A percentile compares a stretch with the other conserved stretches of the same genome.
Conservation (phyloP, 2,329 filamentous ascomycete species). For the Nothophaeocryptopus gaeumannii region DNA sequence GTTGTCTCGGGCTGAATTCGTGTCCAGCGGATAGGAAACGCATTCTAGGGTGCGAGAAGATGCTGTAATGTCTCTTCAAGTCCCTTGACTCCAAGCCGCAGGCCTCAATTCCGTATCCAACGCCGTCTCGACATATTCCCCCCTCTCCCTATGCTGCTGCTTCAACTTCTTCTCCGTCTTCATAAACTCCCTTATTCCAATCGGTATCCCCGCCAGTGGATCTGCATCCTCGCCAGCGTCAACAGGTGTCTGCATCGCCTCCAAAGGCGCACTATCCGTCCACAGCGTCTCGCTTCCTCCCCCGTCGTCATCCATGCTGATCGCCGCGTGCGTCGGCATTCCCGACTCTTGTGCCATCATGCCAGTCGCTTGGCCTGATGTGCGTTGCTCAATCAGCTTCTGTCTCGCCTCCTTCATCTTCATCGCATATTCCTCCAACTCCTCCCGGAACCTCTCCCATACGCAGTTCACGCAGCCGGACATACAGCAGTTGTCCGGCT, state of each 20-base stretch:
- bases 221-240: slow-evolving; percentile 51
- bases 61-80: too few species aligned
- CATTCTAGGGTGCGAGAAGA: too few species aligned
- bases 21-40: too few species aligned
- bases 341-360: slow-evolving; percentile 38
- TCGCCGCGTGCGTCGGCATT: slow-evolving; percentile 49
- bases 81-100: slow-evolving; percentile 17
- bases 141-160: slow-evolving; percentile 56
- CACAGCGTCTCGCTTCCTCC: slow-evolving; percentile 71
- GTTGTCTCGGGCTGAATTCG: too few species aligned
- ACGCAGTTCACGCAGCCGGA: slow-evolving; percentile 97
- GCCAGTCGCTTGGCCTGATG: slow-evolving; percentile 31
- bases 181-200: slow-evolving; percentile 97
- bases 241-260: slow-evolving; percentile 2
- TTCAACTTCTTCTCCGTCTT: slow-evolving; percentile 89
- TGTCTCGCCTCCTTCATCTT: slow-evolving; percentile 62
- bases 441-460: slow-evolving; percentile 88
- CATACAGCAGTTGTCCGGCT: slow-evolving; percentile 99
- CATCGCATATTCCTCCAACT: slow-evolving; percentile 82
- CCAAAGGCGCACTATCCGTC: slow-evolving; percentile 39
- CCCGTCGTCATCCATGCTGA: slow-evolving; percentile 76
- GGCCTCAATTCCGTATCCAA: slow-evolving; percentile 24
- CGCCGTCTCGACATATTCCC: slow-evolving; percentile 18
- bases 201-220: slow-evolving; percentile 75
- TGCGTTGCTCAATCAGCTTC: slow-evolving; percentile 41